Percentiles rank a stretch among this genome's conserved stretches.
phyloP scores from a whole-genome alignment of 163 green algal species.

The Prototheca wickerhamii region DNA sequence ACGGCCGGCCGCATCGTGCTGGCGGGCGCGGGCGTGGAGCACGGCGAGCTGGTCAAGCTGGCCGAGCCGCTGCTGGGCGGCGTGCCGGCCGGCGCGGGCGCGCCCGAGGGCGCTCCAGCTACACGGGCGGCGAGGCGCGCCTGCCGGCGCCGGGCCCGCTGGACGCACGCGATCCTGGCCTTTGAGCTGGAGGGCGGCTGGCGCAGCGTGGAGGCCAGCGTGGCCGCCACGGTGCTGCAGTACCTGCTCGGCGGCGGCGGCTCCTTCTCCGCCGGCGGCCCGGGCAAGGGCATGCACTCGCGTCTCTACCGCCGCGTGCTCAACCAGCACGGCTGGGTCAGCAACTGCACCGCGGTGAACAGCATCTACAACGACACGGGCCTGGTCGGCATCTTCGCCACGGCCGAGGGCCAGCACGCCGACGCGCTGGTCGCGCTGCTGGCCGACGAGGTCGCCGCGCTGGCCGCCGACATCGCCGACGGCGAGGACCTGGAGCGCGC shows the following conservation, averaged over 20 bases:
- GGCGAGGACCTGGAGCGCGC: slow-evolving; percentile 79
- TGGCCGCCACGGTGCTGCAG: slow-evolving; percentile 83
- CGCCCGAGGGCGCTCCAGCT: slow-evolving; percentile 40
- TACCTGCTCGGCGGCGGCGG: slow-evolving; percentile 66
- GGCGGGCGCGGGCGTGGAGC: slow-evolving; percentile 70
- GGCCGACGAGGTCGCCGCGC: slow-evolving; percentile 50
- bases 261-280: slow-evolving; percentile 72
- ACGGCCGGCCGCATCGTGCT: slow-evolving; percentile 75
- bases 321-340: slow-evolving; percentile 79
- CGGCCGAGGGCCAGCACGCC: slow-evolving; percentile 44
- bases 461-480: slow-evolving; percentile 35
- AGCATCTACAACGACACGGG: slow-evolving; percentile 88
- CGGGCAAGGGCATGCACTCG: slow-evolving; percentile 98
- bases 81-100: slow-evolving; percentile 15
- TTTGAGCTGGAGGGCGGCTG: slow-evolving; percentile 82
- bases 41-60: slow-evolving; percentile 63
- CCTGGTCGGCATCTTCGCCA: slow-evolving; percentile 67
- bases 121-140: slow-evolving; percentile 74
- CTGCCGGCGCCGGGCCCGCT: slow-evolving; percentile 29
- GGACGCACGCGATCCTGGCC: slow-evolving; percentile 60
- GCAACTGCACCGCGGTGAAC: slow-evolving; percentile 76
- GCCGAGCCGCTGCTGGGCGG: slow-evolving; percentile 67
- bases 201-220: slow-evolving; percentile 68
- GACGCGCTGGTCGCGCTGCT: slow-evolving; percentile 58
- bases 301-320: slow-evolving; percentile 92